Base-by-base conservation (phyloP, 2,329 filamentous ascomycete genomes). In the Pseudocercospora macadamiae region DNA sequence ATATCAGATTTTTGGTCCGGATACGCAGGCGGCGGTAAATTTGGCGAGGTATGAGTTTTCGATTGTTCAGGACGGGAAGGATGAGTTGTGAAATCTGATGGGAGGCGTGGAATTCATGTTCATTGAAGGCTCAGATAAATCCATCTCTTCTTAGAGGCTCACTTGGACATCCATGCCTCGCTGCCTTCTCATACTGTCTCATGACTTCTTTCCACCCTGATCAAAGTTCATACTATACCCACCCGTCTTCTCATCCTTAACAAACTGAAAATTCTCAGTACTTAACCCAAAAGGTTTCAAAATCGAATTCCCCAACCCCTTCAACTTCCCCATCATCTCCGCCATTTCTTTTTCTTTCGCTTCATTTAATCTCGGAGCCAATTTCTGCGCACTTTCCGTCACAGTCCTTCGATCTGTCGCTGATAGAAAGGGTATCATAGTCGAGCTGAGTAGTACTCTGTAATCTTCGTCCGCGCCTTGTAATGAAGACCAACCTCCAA, bases 271-370 rank as follows among this genome's bases (percentile, higher is more conserved):
- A 73, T 96, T 96, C 45, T 96, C 88, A 9, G 95, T 97, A 59
- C 89, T 96, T 66, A 99, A 76, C 1, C 95, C 95, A 79, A 97
- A 97, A 0, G 93, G 93, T 72, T 90, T 96, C 51, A 99, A 74
- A 14, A 99, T 86, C 1, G 92, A 91, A 72, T 99, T 96, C 0
- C 95, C 95, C 60, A 99, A 79, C 76, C 90, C 87, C 73, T 96
- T 97, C 68, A 99, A 77, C 78, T 97, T 97, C 16, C 89, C 90
- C 92, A 96, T 96, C 92, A 97, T 97, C 77, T 99, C 93, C 2
- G 84, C 88, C 84, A 95, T 91, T 76, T 99, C 95, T 66, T 83
- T 84, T 70, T 96, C 89, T 76, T 92, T 91, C 1, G 93, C 92
- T 16, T 83, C 84, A 64, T 93, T 90, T 51, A 91, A 83, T 62